These are phyloP conservation scores for Myrica gale DNA, from an alignment of 306 rosid species.

Conservation along the genomic window DNA sequence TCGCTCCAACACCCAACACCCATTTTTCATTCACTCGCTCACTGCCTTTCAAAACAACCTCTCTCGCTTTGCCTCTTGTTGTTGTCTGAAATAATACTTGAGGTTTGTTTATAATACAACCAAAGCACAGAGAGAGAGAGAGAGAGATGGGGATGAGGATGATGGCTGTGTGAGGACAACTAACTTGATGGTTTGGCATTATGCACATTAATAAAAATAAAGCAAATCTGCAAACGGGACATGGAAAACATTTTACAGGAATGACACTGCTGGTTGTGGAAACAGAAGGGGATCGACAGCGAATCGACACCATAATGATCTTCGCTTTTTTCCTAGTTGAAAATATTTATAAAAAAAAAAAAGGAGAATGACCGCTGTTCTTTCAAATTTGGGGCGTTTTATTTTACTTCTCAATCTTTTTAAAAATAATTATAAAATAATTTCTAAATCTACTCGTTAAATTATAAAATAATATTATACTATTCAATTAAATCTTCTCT, in stretches of 20 bases:
- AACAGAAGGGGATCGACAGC: neutral
- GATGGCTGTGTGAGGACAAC: neutral
- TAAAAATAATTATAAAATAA: too few relatives aligned
- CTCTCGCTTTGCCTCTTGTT: neutral
- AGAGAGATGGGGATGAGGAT: neutral
- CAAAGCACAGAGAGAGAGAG: neutral
- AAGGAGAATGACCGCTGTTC: too few relatives aligned
- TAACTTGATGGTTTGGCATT: neutral
- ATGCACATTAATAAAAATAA: neutral
- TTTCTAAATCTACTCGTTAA: too few relatives aligned
- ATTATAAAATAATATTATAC: too few relatives aligned
- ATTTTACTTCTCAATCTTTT: too few relatives aligned
- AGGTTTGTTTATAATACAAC: neutral
- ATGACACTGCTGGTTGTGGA: neutral
- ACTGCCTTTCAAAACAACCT: neutral
- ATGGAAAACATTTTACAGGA: neutral
- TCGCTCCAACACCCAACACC: slow-evolving; percentile 46
- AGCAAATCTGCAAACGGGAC: neutral
- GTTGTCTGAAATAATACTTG: neutral
- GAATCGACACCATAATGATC: neutral
- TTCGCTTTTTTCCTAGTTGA: too few relatives aligned
- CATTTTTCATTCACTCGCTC: neutral
- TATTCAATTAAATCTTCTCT: too few relatives aligned
- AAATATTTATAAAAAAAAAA: too few relatives aligned
- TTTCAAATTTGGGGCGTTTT: too few relatives aligned